Evolutionary conservation across 148 eudicot species (phyloP), one percentile per base, ranked within the genome.

Genomic region (Gaultheria prostrata): DNA sequence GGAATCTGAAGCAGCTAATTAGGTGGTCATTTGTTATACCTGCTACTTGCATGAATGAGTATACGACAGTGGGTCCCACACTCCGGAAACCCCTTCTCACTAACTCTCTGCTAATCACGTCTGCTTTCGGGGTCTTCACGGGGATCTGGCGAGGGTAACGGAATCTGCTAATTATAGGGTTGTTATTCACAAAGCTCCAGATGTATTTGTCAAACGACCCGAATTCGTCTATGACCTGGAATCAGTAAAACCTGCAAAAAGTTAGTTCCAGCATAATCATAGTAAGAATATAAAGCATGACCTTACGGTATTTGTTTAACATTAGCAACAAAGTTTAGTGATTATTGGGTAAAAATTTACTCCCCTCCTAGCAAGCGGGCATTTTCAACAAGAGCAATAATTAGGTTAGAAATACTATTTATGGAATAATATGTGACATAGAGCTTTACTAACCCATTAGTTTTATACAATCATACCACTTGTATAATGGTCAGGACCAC

Each of bases 21-120:
- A 90, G 89, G 80, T 91, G 94, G 84, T 90, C 93, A 79, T 91
- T 91, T 32, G 92, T 91, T 43, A 91, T 87, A 12, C 93, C 93
- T 6, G 93, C 91, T 0, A 87, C 94, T 67, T 91, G 91, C 94
- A 91, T 91, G 83, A 91, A 91, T 6, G 94, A 90, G 74, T 90
- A 88, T 70, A 91, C 82, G 12, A 88, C 94, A 0, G 91, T 85
- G 43, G 94, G 94, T 8, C 94, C 90, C 51, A 90, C 91, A 1
- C 89, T 80, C 77, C 94, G 88, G 76, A 91, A 90, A 35, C 94
- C 94, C 70, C 92, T 83, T n/a, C 90, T 76, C 45, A 86, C 89
- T 35, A 91, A 78, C 81, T 90, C 92, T 71, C 87, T 91, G 90
- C 94, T 91, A 3, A 91, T 91, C 57, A 85, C 78, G 18, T 91